These are phyloP conservation scores for Scedosporium minutisporum DNA, from an alignment of 2,329 filamentous ascomycete species.

Conservation along the genomic window DNA sequence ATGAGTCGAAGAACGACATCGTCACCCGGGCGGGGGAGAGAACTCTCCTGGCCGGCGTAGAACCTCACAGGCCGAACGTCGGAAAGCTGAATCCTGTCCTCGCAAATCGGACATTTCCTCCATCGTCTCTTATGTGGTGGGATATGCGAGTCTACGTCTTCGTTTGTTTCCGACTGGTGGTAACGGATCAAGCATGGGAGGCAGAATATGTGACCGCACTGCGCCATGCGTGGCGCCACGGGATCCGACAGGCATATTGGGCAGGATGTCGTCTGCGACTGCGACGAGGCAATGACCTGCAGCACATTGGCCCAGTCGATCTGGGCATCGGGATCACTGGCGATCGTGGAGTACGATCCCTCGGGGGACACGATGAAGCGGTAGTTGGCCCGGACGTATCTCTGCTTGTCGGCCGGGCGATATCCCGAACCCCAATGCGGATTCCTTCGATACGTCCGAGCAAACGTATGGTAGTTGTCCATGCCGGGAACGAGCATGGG, in stretches of 20 bases:
- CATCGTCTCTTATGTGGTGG: conserved; percentile 64
- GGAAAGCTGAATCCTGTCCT: conserved; percentile 83
- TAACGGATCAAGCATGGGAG: conserved; percentile 87
- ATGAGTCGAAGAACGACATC: conserved; percentile 86
- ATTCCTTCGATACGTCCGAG: conserved; percentile 56
- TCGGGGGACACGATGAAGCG: conserved; percentile 86
- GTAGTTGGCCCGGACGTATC: conserved; percentile 91
- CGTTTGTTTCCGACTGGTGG: conserved; percentile 73
- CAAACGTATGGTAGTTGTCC: conserved; percentile 63
- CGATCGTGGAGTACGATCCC: conserved; percentile 69
- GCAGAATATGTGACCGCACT: conserved; percentile 95
- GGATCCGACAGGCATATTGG: conserved; percentile 92
- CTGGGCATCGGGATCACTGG: conserved; percentile 77
- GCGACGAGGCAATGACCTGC: conserved; percentile 81
- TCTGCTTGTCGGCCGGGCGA: conserved; percentile 82
- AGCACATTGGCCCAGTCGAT: conserved; percentile 85
- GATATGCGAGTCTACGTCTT: conserved; percentile 46
- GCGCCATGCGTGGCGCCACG: conserved; percentile 91
- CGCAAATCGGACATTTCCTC: conserved; percentile 96
- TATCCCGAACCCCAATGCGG: conserved; percentile 84
- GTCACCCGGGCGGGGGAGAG: conserved; percentile 69
- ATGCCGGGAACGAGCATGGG: conserved; percentile 3
- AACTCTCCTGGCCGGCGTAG: conserved; percentile 79
- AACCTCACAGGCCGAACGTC: conserved; percentile 85
- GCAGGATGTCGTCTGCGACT: conserved; percentile 81